Conservation (phyloP, 495 filamentous ascomycete species). For the Aspergillus haitiensis region DNA sequence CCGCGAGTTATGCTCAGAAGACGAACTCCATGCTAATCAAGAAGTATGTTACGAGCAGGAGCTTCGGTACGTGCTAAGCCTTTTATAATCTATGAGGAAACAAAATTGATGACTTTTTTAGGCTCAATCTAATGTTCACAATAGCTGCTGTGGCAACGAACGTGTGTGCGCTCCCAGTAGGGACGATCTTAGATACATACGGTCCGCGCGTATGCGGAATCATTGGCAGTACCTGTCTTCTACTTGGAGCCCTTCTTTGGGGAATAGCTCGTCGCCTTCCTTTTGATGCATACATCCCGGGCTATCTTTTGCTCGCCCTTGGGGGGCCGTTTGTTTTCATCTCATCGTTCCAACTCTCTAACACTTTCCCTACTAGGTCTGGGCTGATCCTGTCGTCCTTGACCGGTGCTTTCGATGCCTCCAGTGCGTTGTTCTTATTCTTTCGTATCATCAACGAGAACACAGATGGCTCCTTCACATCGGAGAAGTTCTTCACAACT, state of each 20-base stretch:
- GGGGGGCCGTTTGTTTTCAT: slow-evolving; percentile 92
- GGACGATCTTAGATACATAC: slow-evolving; percentile 80
- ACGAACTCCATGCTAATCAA: slow-evolving; percentile 59
- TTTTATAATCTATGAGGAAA: not conserved
- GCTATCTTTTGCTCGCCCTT: slow-evolving; percentile 79
- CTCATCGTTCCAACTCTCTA: slow-evolving; percentile 87
- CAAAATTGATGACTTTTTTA: slow-evolving; percentile 20
- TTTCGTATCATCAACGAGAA: slow-evolving; percentile 75
- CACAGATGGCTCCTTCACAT: slow-evolving; percentile 59
- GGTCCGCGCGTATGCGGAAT: slow-evolving; percentile 77
- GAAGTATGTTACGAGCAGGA: slow-evolving; percentile 74
- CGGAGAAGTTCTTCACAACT: slow-evolving; percentile 69
- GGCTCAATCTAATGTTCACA: slow-evolving; percentile 91
- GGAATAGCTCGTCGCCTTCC: slow-evolving; percentile 62
- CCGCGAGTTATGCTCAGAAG: slow-evolving; percentile 57
- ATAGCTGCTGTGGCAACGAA: slow-evolving; percentile 84
- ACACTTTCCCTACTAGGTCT: slow-evolving; percentile 82
- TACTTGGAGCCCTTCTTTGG: slow-evolving; percentile 68
- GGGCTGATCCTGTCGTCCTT: slow-evolving; percentile 82
- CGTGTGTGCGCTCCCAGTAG: slow-evolving; percentile 78
- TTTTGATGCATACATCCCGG: slow-evolving; percentile 73
- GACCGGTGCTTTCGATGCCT: slow-evolving; percentile 88
- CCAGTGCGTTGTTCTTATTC: slow-evolving; percentile 82
- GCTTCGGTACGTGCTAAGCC: slow-evolving; percentile 53
- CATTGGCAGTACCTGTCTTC: slow-evolving; percentile 67